phyloP scores from a whole-genome alignment of 495 filamentous ascomycete genomes.

The Tuber brumale region DNA sequence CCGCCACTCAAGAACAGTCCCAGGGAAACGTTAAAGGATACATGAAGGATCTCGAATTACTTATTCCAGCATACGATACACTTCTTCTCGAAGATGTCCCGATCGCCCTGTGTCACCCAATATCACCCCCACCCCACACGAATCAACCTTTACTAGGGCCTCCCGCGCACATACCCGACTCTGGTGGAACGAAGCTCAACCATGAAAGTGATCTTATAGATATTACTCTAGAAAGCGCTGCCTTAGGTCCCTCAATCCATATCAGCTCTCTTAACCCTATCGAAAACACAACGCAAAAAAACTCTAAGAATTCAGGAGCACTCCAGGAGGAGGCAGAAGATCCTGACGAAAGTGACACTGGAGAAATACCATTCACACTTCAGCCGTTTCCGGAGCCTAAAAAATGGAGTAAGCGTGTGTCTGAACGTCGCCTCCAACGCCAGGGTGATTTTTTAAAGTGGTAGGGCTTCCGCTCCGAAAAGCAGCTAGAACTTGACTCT shows the following conservation, averaged over 20 bases:
- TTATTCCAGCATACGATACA: background rate
- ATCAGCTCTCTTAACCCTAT: background rate
- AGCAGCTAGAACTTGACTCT: background rate
- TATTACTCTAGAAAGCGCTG: background rate
- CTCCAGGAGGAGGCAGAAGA: background rate
- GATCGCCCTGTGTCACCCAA: background rate
- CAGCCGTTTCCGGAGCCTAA: background rate
- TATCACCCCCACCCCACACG: background rate
- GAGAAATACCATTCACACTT: too few species aligned
- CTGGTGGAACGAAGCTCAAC: background rate
- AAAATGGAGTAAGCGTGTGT: slow-evolving; percentile 42
- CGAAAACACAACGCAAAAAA: background rate
- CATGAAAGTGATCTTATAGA: background rate
- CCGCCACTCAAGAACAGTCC: background rate
- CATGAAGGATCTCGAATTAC: background rate
- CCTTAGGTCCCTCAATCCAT: background rate
- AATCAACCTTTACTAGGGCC: background rate
- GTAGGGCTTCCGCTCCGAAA: slow-evolving; percentile 28
- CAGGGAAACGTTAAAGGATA: background rate
- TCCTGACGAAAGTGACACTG: background rate
- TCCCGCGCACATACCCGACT: background rate
- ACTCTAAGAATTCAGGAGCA: background rate
- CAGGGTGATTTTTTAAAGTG: slow-evolving; percentile 52
- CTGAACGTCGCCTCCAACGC: slow-evolving; percentile 49
- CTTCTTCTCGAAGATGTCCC: background rate